A percentile compares a stretch with the other conserved stretches of the same genome.
phyloP scores from a whole-genome alignment of 345 rosid genomes.

The Theobroma cacao region DNA sequence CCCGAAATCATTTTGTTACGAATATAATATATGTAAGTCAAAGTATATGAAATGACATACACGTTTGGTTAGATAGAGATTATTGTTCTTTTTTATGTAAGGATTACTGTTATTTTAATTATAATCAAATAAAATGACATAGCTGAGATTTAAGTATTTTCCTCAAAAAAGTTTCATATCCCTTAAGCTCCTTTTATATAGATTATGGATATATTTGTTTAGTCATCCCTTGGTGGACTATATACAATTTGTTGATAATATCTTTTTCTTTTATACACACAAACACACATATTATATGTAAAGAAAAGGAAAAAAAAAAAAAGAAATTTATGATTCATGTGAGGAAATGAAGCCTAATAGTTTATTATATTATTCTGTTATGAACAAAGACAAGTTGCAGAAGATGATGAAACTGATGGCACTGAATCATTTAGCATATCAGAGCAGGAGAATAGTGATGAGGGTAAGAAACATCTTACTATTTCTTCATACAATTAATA shows the following conservation, averaged over 20 bases:
- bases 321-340: not conserved
- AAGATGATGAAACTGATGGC: constrained; percentile 45
- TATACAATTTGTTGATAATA: not conserved
- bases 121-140: not conserved
- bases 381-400: constrained; percentile 59
- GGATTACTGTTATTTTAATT: not conserved
- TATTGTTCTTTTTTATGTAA: not conserved
- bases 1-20: too few species aligned
- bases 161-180: not conserved
- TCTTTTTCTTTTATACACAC: not conserved
- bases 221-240: not conserved
- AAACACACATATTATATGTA: too few species aligned
- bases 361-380: not conserved
- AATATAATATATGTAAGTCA: not conserved
- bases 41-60: not conserved
- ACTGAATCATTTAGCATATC: constrained; percentile 34
- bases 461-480: constrained; percentile 29
- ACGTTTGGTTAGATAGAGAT: not conserved
- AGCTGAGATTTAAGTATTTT: not conserved
- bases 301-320: not conserved
- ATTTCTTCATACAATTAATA: not conserved
- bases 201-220: not conserved
- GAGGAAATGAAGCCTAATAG: not conserved
- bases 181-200: not conserved
- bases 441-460: constrained; percentile 35